These are phyloP conservation scores for Candida peoriensis DNA, from an alignment of 805 yeast species.

Conservation along the genomic window DNA sequence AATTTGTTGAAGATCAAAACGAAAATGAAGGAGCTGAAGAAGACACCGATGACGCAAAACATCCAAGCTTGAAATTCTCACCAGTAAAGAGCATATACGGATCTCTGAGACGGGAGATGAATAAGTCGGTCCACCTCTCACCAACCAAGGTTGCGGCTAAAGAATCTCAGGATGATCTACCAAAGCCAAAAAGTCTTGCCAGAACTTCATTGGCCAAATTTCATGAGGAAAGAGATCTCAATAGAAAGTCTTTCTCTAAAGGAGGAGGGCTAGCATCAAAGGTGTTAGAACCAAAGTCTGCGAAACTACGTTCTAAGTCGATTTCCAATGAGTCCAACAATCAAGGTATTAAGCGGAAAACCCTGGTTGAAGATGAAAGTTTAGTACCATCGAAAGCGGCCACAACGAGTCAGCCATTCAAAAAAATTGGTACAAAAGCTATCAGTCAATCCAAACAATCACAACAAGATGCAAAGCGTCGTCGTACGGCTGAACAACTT, in stretches of 20 bases:
- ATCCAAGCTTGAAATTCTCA: conserved; percentile 17
- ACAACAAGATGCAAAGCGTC: conserved; percentile 21
- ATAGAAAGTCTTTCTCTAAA: conserved; percentile 15
- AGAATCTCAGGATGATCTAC: conserved; percentile 3
- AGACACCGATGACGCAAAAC: conserved; percentile 11
- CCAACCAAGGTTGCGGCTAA: conserved; percentile 3
- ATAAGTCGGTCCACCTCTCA: conserved; percentile 10
- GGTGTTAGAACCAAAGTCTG: conserved; percentile 13
- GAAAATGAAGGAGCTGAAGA: conserved; percentile 4
- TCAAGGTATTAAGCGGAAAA: conserved; percentile 8
- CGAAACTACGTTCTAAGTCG: conserved; percentile 18
- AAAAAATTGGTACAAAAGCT: conserved; percentile 22
- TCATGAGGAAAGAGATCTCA: conserved; percentile 12
- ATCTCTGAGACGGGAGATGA: conserved; percentile 21
- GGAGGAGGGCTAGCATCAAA: conserved; percentile 18
- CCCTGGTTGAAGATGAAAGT: conserved; percentile 19
- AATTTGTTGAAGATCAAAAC: not conserved
- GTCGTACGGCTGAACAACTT: conserved; percentile 21
- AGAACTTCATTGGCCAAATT: conserved; percentile 21
- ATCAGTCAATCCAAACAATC: conserved; percentile 13
- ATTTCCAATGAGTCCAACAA: conserved; percentile 9
- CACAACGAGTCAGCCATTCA: conserved; percentile 12
- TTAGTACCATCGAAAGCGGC: no score
- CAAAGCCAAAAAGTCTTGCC: conserved; percentile 16
- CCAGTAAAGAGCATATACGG: conserved; percentile 26